Percentiles rank a stretch among this genome's conserved stretches.
phyloP scores from a whole-genome alignment of 441 rosid genomes.

The Arabidopsis hybrid region DNA sequence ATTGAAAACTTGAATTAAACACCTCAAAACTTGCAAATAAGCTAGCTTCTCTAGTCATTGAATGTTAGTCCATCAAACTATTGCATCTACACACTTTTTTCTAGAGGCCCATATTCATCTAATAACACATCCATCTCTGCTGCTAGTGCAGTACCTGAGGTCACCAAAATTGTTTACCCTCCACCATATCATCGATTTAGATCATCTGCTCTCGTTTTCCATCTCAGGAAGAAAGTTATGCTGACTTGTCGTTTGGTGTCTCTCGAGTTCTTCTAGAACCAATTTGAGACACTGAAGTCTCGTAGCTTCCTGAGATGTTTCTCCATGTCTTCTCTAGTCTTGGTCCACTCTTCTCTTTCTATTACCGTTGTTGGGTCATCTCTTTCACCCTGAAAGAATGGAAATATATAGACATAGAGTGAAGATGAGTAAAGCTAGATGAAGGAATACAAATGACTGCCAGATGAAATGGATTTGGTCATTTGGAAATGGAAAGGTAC shows the following conservation, averaged over 20 bases:
- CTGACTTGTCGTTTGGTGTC: conserved; percentile 5
- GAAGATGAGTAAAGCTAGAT: not conserved
- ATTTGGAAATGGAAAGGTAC: conserved; percentile 44
- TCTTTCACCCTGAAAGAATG: conserved; percentile 60
- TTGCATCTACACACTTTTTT: conserved; percentile 1
- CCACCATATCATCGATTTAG: conserved; percentile 6
- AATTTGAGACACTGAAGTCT: conserved; percentile 81
- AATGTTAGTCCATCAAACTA: conserved; percentile 24
- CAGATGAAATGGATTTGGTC: not conserved
- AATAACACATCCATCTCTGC: not conserved
- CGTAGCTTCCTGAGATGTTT: conserved; percentile 86
- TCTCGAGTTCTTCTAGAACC: conserved; percentile 56
- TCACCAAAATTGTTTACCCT: conserved; percentile 1
- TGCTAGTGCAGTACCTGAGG: conserved; percentile 27
- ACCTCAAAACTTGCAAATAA: conserved; percentile 10
- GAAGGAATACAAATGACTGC: not conserved
- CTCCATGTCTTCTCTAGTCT: conserved; percentile 83
- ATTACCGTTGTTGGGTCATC: conserved; percentile 81
- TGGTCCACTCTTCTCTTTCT: conserved; percentile 85
- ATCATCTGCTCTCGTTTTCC: not conserved
- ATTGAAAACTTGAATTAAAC: conserved; percentile 8
- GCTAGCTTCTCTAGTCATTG: conserved; percentile 27
- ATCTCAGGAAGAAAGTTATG: not conserved
- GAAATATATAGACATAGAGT: conserved; percentile 1
- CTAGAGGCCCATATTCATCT: not conserved